These are phyloP conservation scores for Adansonia gregorii DNA, from an alignment of 441 rosid genomes.

Conservation along the genomic window DNA sequence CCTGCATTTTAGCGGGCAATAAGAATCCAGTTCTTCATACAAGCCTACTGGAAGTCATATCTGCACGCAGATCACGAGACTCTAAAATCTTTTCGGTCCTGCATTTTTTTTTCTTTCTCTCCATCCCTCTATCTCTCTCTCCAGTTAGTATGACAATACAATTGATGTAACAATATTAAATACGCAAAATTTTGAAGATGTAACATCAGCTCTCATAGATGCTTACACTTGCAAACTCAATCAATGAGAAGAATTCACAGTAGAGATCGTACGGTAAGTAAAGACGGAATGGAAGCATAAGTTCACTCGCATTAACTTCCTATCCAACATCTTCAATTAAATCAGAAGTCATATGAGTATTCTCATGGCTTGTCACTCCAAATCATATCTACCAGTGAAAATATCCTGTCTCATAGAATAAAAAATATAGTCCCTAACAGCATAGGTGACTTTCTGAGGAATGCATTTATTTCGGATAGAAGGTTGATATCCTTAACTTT, in stretches of 20 bases:
- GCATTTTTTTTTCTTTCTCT: background rate
- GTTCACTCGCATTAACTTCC: background rate
- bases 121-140: background rate
- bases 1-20: too few species aligned
- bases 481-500: slow-evolving; percentile 19
- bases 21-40: too few species aligned
- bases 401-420: background rate
- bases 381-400: background rate
- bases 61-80: too few species aligned
- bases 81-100: background rate
- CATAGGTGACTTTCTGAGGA: background rate
- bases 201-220: slow-evolving; percentile 16
- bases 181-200: slow-evolving; percentile 17
- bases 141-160: slow-evolving; percentile 20
- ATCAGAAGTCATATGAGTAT: slow-evolving; percentile 10
- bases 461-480: slow-evolving; percentile 6
- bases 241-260: slow-evolving; percentile 14
- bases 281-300: slow-evolving; percentile 11
- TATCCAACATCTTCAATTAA: slow-evolving; percentile 14
- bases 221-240: background rate
- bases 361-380: slow-evolving; percentile 3
- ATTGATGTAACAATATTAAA: background rate
- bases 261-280: slow-evolving; percentile 14
- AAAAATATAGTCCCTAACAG: slow-evolving; percentile 14
- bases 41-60: too few species aligned